Evolutionary conservation across 192 early-diverging fungal genomes (phyloP), one percentile per base, ranked within the genome.

Genomic region (Pilaira anomala): DNA sequence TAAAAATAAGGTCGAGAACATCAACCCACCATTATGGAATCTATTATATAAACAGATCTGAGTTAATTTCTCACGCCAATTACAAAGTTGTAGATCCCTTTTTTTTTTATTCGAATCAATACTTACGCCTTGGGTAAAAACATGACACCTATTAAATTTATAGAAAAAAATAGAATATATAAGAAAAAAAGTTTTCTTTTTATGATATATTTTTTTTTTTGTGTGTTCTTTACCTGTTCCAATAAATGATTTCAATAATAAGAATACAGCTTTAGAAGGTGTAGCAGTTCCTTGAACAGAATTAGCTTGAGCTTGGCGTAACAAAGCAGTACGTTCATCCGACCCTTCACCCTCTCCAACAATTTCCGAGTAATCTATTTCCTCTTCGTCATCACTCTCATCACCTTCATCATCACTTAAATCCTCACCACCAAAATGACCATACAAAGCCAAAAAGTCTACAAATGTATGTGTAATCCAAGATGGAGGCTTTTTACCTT

Each of bases 391-490:
- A 30, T 49, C 46, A 22, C 30, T 33, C 21, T 48, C 44, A 3
- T 60, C 62, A 9, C 33, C 62, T 42, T 63, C 62, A 26, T 63
- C 48, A 63, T 51, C 89, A 33, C 89, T 90, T 55, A 88, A 83
- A 63, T 92, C 92, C 74, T 93, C 95, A 26, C 94, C 95, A 24
- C 91, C 95, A 80, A 94, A 97, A 68, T 92, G 94, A 50, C 93
- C 93, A 62, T 91, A 96, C 65, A 98, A 79, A 28, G 84, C 87
- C 48, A 98, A 83, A 61, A 95, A 96, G 70, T 98, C 96, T 39
- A 96, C 85, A 81, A 96, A 98, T 73, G 89, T 94, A 26, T 83
- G 72, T 3, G 95, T 98, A 57, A 93, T 68, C 8, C 85, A 82
- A 55, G 88, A 91, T 2, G 93, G 90, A 46, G 76, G 75, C 16